Percentiles rank a stretch among this genome's conserved stretches.
Conservation (phyloP, 352 stramenopile species). For the Globisporangium paddicum region DNA sequence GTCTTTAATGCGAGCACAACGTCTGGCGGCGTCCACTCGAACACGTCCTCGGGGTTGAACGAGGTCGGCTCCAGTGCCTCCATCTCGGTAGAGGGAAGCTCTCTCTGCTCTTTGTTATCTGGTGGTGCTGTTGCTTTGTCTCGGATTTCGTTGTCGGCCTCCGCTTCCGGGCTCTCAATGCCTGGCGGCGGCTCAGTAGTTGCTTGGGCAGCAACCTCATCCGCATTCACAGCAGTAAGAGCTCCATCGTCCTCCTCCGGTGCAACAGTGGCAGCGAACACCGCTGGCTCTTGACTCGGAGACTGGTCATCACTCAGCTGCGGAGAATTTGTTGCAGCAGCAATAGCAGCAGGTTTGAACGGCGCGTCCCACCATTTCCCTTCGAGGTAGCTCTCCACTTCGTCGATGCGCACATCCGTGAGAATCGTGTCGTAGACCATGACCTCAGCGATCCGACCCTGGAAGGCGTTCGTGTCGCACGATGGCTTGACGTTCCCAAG, state of each 20-base stretch:
- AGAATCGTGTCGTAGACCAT: conserved; percentile 45
- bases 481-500: conserved; percentile 46
- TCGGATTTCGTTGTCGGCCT: neutral
- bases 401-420: conserved; percentile 21
- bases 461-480: conserved; percentile 59
- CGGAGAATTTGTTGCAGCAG: neutral
- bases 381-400: conserved; percentile 40
- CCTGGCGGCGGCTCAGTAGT: neutral
- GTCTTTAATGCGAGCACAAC: conserved; percentile 18
- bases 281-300: neutral
- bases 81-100: neutral
- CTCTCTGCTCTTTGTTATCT: no score
- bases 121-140: neutral
- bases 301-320: neutral
- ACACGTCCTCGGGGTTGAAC: conserved; percentile 51
- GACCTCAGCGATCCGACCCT: conserved; percentile 49
- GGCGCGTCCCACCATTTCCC: conserved; percentile 41
- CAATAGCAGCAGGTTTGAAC: conserved; percentile 11
- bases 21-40: conserved; percentile 49
- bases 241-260: neutral
- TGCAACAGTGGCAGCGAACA: neutral
- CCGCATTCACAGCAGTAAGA: neutral
- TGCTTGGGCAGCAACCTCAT: neutral
- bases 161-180: neutral
- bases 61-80: conserved; percentile 1